phyloP scores from a whole-genome alignment of 495 filamentous ascomycete species.

The Talaromyces liani region DNA sequence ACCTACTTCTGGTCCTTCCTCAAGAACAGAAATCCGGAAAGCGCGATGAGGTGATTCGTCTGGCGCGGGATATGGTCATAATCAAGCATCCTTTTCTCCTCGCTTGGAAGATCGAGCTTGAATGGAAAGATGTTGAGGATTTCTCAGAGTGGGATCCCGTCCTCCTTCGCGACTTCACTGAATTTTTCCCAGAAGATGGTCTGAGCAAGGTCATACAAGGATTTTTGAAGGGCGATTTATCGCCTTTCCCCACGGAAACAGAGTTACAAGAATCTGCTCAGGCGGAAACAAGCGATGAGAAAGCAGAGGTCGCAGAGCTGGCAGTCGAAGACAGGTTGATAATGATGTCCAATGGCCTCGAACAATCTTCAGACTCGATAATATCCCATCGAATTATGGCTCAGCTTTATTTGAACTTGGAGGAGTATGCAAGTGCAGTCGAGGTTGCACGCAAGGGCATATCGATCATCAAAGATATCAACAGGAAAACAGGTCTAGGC shows the following conservation, averaged over 20 bases:
- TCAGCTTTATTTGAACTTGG: slow-evolving; percentile 75
- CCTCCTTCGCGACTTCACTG: slow-evolving; percentile 68
- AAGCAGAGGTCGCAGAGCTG: slow-evolving; percentile 35
- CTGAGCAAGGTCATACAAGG: slow-evolving; percentile 72
- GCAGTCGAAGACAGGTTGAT: slow-evolving; percentile 66
- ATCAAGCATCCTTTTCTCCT: slow-evolving; percentile 86
- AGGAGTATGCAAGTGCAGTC: slow-evolving; percentile 81
- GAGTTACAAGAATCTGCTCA: slow-evolving; percentile 23
- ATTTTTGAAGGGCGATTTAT: slow-evolving; percentile 75
- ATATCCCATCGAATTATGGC: slow-evolving; percentile 79
- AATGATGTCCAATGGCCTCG: slow-evolving; percentile 77
- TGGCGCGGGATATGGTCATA: slow-evolving; percentile 88
- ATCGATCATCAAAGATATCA: slow-evolving; percentile 49
- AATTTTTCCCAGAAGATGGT: slow-evolving; percentile 78
- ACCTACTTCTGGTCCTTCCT: slow-evolving; percentile 61
- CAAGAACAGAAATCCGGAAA: slow-evolving; percentile 58
- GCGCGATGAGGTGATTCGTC: slow-evolving; percentile 57
- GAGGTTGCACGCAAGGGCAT: slow-evolving; percentile 69
- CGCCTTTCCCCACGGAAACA: slow-evolving; percentile 57
- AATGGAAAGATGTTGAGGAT: slow-evolving; percentile 76
- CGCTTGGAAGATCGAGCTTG: slow-evolving; percentile 83
- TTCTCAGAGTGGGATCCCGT: slow-evolving; percentile 65
- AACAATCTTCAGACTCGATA: slow-evolving; percentile 59
- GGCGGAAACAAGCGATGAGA: slow-evolving; percentile 26
- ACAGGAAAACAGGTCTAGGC: slow-evolving; percentile 53